Percentiles rank a stretch among this genome's conserved stretches.
phyloP scores from a whole-genome alignment of 2,329 filamentous ascomycete species.

The Zelopaecilomyces penicillatus region DNA sequence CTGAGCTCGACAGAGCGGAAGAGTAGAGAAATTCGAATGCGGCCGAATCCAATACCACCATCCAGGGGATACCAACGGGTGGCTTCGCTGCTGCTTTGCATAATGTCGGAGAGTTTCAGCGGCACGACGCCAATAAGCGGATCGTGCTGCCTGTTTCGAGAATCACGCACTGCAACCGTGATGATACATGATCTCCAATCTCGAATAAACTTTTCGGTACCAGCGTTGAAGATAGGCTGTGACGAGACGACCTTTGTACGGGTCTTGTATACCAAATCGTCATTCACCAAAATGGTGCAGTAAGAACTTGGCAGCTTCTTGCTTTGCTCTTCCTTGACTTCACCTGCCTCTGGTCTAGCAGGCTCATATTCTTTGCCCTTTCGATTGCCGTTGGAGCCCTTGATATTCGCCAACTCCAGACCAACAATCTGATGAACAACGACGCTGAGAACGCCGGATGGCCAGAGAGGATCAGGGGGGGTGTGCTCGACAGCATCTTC shows the following conservation, averaged over 20 bases:
- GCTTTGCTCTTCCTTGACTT: constrained; percentile 76
- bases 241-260: constrained; percentile 87
- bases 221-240: constrained; percentile 94
- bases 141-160: constrained; percentile 84
- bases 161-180: constrained; percentile 81
- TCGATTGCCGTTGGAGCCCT: constrained; percentile 71
- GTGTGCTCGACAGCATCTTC: constrained; percentile 85
- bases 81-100: constrained; percentile 76
- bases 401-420: constrained; percentile 82
- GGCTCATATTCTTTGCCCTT: constrained; percentile 86
- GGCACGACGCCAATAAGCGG: constrained; percentile 90
- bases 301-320: constrained; percentile 80
- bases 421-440: constrained; percentile 94
- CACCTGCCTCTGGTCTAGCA: constrained; percentile 70
- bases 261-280: constrained; percentile 88
- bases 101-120: constrained; percentile 76
- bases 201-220: constrained; percentile 84
- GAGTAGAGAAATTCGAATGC: constrained; percentile 77
- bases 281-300: constrained; percentile 85
- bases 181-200: constrained; percentile 87
- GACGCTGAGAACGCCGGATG: constrained; percentile 77
- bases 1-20: constrained; percentile 85
- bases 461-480: constrained; percentile 93
- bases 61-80: constrained; percentile 96
- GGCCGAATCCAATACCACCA: constrained; percentile 86